Evolutionary conservation across 345 rosid species (phyloP), one percentile per base, ranked within the genome.

Genomic region (Balakata baccata): DNA sequence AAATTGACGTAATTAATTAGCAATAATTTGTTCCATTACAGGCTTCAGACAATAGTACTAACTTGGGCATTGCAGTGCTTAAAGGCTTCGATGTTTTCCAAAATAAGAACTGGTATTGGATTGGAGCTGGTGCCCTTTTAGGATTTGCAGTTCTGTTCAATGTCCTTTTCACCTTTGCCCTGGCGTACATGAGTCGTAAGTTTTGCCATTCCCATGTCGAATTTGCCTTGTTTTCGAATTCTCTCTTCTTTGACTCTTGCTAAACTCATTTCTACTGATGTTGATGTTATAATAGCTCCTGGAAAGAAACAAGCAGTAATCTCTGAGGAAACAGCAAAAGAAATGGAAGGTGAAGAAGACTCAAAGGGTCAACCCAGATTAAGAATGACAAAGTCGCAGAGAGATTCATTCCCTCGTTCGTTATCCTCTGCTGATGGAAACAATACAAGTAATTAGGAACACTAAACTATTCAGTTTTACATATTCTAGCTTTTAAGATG

Each of bases 31-130:
- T 71, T 22, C 18, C 20, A 22, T 60, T 60, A 6, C 75, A 71
- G 75, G 45, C 34, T 17, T 25, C 57, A 46, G 58, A 71, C 29
- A 8, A 5, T n/a, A 46, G 7, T 22, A 71, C 67, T 3, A 25
- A 45, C 2, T 34, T 71, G 25, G 75, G 75, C 47, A 10, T 59
- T 7, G 41, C 75, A 46, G 58, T 71, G 57, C 75, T 71, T 0
- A 25, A 71, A 18, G 11, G 10, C 47, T 23, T 61, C 18, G 67
- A 46, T 46, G 11, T 71, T 71, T 71, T 68, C 47, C 71, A 52
- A 34, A 52, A 68, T 56, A 82, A 75, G 76, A 81, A 87, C 73
- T 95, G 94, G 99, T 92, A 85, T 72, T 92, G 97, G 98, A 89
- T 91, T 68, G 94, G 97, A 4, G 86, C 74, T 25, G 92, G 77